These are phyloP conservation scores for Logfia minima DNA, from an alignment of 129 eudicot genomes.

Conservation along the genomic window DNA sequence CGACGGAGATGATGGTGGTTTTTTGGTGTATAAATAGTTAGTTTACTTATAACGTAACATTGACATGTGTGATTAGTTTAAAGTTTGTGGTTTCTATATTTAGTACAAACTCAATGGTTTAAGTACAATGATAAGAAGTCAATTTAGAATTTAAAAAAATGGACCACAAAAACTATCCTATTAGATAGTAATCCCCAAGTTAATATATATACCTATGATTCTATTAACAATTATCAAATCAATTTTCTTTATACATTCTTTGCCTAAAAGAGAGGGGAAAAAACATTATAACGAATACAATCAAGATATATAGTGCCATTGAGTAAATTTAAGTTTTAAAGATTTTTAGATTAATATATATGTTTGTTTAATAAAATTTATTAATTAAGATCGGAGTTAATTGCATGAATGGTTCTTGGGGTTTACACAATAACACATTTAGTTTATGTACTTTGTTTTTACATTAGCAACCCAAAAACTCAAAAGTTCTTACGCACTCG, in stretches of 20 bases:
- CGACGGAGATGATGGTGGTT: not conserved
- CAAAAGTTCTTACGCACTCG: no score
- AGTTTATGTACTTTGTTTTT: no score
- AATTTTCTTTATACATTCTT: not conserved
- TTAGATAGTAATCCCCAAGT: not conserved
- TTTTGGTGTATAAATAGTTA: not conserved
- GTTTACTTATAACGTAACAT: not conserved
- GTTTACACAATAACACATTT: no score
- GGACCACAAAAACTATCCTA: slow-evolving; percentile 24
- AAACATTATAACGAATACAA: not conserved
- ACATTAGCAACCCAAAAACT: no score
- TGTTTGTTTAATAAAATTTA: no score
- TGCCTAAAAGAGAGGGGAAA: not conserved
- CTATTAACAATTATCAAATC: not conserved
- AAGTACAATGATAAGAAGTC: slow-evolving; percentile 11
- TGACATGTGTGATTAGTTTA: slow-evolving; percentile 23
- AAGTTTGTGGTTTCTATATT: slow-evolving; percentile 27
- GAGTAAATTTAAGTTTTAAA: no score
- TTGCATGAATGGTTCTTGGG: no score
- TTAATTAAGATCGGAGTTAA: no score
- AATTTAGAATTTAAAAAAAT: not conserved
- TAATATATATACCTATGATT: slow-evolving; percentile 2
- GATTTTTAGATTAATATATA: no score
- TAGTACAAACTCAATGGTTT: slow-evolving; percentile 27
- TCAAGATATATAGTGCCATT: no score